Evolutionary conservation across 2,329 filamentous ascomycete genomes (phyloP), one percentile per base, ranked within the genome.

Genomic region (Xylariaceae sp.): DNA sequence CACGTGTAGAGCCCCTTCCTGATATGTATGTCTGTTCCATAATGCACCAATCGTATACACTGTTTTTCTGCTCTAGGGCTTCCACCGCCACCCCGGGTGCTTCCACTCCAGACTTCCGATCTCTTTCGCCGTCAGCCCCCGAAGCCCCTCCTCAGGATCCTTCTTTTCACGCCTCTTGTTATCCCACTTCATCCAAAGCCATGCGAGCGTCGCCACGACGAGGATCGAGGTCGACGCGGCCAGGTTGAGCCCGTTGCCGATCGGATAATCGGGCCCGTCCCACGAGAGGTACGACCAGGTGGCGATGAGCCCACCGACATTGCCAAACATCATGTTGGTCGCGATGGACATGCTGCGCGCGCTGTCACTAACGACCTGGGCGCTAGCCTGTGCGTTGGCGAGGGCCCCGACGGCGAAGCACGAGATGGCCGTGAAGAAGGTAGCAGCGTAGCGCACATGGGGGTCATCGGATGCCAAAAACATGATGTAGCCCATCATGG

Each of bases 321-420:
- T 87, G 19, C 83, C 85, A 18, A 85, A 66, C 82, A 87, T 87
- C 54, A 87, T 79, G 39, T 79, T 80, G 0, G 74, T 76, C 9
- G 78, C 82, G 34, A 87, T 84, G 3, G 81, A 81, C 1, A 79
- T 74, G 9, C 78, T 79, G 12, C 83, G 73, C 0, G 84, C 80
- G 0, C 84, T 85, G 51, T 88, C 85, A 3, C 79, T 81, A 7
- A 87, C 74, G 0, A 88, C 82, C 50, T 87, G 87, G 6, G 82
- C 83, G 0, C 81, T 78, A 0, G 76, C 79, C 41, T 87, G 75
- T 0, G 83, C 83, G 48, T 84, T 86, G 50, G 74, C 77, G 11
- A 88, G 71, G 0, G 83, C 72, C 0, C 82, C 83, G 34, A 79
- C 74, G 3, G 75, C 63, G 53, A 85, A 87, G 4, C 78, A 76